Conservation (phyloP, 352 stramenopile genomes). For the Phytophthora tentaculata region DNA sequence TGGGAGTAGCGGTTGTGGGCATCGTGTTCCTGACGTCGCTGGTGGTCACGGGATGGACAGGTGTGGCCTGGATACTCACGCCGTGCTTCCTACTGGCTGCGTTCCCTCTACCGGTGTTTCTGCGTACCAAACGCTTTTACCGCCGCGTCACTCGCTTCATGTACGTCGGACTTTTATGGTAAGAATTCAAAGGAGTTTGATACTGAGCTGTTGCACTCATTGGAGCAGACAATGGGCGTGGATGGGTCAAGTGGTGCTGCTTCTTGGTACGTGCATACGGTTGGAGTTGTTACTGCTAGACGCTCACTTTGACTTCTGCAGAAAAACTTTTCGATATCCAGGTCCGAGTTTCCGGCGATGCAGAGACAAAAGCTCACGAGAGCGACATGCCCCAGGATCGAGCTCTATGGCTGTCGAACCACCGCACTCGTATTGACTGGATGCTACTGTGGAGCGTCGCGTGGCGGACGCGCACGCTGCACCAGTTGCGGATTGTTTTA, state of each 20-base stretch:
- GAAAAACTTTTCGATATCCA: constrained; percentile 71
- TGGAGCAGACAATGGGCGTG: constrained; percentile 73
- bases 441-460: constrained; percentile 84
- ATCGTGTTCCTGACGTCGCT: constrained; percentile 58
- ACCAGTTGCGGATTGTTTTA: constrained; percentile 73
- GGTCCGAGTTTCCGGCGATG: constrained; percentile 64
- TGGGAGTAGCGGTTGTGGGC: constrained; percentile 51
- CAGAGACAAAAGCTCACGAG: constrained; percentile 61
- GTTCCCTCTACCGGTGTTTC: constrained; percentile 35
- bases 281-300: constrained; percentile 29
- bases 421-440: constrained; percentile 87
- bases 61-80: constrained; percentile 58
- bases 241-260: constrained; percentile 74
- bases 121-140: constrained; percentile 47
- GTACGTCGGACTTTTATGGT: constrained; percentile 33
- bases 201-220: constrained; percentile 5
- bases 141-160: constrained; percentile 59
- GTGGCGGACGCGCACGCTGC: constrained; percentile 55
- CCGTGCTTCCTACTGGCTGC: constrained; percentile 56
- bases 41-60: constrained; percentile 63
- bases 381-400: constrained; percentile 51
- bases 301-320: constrained; percentile 31
- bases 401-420: constrained; percentile 79
- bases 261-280: constrained; percentile 48
- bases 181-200: background rate